These are phyloP conservation scores for Penicillium sp. DNA, from an alignment of 2,329 filamentous ascomycete species.

Conservation along the genomic window DNA sequence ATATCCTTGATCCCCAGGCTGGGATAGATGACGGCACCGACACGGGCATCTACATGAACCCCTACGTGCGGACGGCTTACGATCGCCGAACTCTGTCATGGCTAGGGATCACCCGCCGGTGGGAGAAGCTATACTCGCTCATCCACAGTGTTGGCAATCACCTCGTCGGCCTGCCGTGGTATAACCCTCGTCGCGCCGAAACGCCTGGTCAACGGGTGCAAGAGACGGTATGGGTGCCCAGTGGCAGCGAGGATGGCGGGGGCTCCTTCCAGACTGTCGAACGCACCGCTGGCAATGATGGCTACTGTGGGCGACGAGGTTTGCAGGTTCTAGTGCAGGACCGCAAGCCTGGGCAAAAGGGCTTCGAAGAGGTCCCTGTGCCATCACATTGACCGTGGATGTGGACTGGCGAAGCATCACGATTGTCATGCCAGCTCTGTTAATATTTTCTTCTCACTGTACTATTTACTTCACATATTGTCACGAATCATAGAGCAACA, in stretches of 20 bases:
- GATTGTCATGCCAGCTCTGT: background rate
- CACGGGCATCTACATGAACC: slow-evolving; percentile 71
- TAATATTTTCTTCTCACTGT: background rate
- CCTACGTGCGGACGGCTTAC: slow-evolving; percentile 72
- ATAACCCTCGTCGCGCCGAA: slow-evolving; percentile 63
- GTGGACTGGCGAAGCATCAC: background rate
- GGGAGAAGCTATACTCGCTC: slow-evolving; percentile 65
- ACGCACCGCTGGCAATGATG: slow-evolving; percentile 45
- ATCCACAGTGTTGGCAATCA: slow-evolving; percentile 61
- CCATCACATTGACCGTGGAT: slow-evolving; percentile 25
- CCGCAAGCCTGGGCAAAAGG: slow-evolving; percentile 45
- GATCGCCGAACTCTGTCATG: slow-evolving; percentile 57
- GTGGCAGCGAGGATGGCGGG: slow-evolving; percentile 28
- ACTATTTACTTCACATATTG: background rate
- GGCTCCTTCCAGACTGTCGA: slow-evolving; percentile 43
- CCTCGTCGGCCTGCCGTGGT: slow-evolving; percentile 58
- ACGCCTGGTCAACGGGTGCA: slow-evolving; percentile 53
- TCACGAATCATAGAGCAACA: background rate
- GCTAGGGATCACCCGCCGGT: slow-evolving; percentile 62
- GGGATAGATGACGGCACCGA: slow-evolving; percentile 41
- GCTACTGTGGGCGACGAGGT: slow-evolving; percentile 47
- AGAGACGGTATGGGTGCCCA: slow-evolving; percentile 45
- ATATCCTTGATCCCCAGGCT: slow-evolving; percentile 43
- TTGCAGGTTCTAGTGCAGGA: slow-evolving; percentile 49
- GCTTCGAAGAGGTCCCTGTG: slow-evolving; percentile 48